Evolutionary conservation across 192 early-diverging fungal genomes (phyloP).

Genomic region (Umbelopsis vinacea): DNA sequence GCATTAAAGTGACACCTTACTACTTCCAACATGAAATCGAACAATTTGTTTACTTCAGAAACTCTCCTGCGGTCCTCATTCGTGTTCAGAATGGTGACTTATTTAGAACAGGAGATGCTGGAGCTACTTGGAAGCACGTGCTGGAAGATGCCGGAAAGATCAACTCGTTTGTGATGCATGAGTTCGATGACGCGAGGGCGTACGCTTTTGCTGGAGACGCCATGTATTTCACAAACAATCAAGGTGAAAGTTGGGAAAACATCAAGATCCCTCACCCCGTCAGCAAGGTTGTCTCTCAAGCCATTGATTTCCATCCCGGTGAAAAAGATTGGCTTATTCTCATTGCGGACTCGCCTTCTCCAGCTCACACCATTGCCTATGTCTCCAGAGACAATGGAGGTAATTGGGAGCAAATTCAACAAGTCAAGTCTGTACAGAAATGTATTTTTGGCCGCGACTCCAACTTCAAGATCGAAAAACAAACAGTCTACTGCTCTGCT

Average conservation of each 20-base stretch:
- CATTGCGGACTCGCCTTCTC: constrained; percentile 62
- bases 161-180: constrained; percentile 69
- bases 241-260: constrained; percentile 52
- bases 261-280: constrained; percentile 59
- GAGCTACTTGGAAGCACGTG: constrained; percentile 69
- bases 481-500: constrained; percentile 76
- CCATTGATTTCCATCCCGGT: constrained; percentile 89
- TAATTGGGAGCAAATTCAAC: constrained; percentile 56
- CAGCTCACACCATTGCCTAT: constrained; percentile 75
- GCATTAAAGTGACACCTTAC: constrained; percentile 22
- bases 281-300: constrained; percentile 63
- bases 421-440: constrained; percentile 66
- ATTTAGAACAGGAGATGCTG: constrained; percentile 76
- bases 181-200: constrained; percentile 65
- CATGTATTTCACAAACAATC: constrained; percentile 60
- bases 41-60: constrained; percentile 68
- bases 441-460: constrained; percentile 80
- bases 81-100: constrained; percentile 62
- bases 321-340: constrained; percentile 89
- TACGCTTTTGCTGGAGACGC: constrained; percentile 64
- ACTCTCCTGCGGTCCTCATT: constrained; percentile 65
- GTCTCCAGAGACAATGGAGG: constrained; percentile 73
- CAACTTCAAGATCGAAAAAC: constrained; percentile 61
- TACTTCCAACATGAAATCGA: constrained; percentile 55
- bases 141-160: constrained; percentile 55